A percentile compares a stretch with the other conserved stretches of the same genome.
Conservation (phyloP, 176 grass and related monocot genomes). For the Microstegium vimineum region DNA sequence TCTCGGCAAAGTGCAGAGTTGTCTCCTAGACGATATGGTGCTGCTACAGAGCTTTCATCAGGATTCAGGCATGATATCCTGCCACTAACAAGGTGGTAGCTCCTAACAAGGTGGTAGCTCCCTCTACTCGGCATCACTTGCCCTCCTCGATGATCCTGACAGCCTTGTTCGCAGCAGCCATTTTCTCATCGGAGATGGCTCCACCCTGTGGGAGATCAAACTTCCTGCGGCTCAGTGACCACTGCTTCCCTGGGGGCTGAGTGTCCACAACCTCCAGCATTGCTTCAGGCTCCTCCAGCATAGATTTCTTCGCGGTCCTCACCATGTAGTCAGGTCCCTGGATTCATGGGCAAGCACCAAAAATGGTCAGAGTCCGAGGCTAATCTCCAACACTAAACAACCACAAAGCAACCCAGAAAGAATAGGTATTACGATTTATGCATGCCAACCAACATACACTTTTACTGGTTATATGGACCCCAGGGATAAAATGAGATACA, state of each 20-base stretch:
- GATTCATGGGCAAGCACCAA: not conserved
- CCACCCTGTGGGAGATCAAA: slow-evolving; percentile 77
- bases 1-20: too few species aligned
- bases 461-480: not conserved
- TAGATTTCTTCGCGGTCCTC: slow-evolving; percentile 66
- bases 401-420: not conserved
- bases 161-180: slow-evolving; percentile 30
- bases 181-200: slow-evolving; percentile 36
- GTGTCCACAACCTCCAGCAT: slow-evolving; percentile 86
- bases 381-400: not conserved
- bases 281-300: slow-evolving; percentile 78
- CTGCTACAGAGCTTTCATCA: not conserved
- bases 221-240: slow-evolving; percentile 46
- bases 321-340: slow-evolving; percentile 96
- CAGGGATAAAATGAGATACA: not conserved
- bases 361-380: not conserved
- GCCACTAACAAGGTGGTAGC: not conserved
- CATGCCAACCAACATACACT: not conserved
- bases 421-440: not conserved
- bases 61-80: not conserved
- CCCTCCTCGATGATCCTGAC: slow-evolving; percentile 52
- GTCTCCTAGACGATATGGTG: not conserved
- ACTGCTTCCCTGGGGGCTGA: slow-evolving; percentile 55
- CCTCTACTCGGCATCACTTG: slow-evolving; percentile 25
- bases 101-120: not conserved